Base-by-base conservation (phyloP, 2,329 filamentous ascomycete genomes). In the Fusarium buxicola region DNA sequence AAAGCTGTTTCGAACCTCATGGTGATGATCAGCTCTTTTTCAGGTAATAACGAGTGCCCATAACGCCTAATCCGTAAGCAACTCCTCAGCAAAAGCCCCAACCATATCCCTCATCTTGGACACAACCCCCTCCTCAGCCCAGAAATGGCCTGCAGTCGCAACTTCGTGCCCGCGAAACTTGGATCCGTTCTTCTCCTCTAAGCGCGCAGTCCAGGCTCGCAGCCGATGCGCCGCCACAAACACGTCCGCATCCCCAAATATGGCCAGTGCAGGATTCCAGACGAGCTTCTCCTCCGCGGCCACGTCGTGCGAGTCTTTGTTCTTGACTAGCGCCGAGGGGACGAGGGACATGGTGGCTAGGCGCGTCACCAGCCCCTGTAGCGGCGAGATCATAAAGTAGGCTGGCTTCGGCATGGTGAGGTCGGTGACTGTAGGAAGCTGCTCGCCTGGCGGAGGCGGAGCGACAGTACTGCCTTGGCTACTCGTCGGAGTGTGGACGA, bases 181-280 rank as follows among this genome's bases (percentile, higher is more conserved):
- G 15, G 84, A 86, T 2, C 73, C 75, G 1, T 75, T 71, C 34
- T 65, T 68, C 11, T 74, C 72, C 15, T 76, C 73, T 39, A 94
- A 76, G 57, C 80, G 82, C 35, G 78, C 76, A 9, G 81, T 80
- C 94, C 94, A 97, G 1, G 80, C 77, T 10, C 84, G 82, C 66
- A 94, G 79, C 73, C 86, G 91, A 55, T 81, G 83, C 4, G 80
- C 80, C 1, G 88, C 84, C 2, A 91, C 88, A 64, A 97, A 96
- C 0, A 83, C 77, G 74, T 98, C 94, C 5, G 84, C 80, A 46
- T 89, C 86, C 2, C 94, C 94, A 70, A 89, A 96, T 0, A 96
- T 75, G 1, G 86, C 88, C 30, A 97, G 74, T 0, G 89, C 89
- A 1, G 82, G 81, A 68, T 88, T 82, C 2, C 76, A 73, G 2